phyloP scores from a whole-genome alignment of 2,329 filamentous ascomycete genomes.

The Colletotrichum higginsianum region DNA sequence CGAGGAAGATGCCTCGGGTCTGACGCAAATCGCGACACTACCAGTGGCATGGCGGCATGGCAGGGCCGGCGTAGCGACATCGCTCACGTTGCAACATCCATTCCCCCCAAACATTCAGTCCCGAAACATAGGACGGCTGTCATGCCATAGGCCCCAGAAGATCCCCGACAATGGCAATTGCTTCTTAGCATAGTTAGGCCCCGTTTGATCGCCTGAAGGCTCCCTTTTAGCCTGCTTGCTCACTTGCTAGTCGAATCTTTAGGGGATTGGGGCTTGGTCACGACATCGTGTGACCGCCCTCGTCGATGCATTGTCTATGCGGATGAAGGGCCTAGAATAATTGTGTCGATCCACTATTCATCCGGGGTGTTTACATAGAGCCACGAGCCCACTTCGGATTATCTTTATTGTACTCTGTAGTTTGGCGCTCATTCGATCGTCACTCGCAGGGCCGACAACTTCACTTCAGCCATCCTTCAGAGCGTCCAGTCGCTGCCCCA shows the following conservation, averaged over 20 bases:
- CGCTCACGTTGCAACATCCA: slow-evolving; percentile 2
- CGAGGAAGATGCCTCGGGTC: slow-evolving; percentile 11
- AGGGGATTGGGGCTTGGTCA: background rate
- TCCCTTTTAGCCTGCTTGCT: background rate
- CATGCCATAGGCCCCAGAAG: slow-evolving; percentile 20
- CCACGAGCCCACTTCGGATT: background rate
- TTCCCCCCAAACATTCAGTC: slow-evolving; percentile 16
- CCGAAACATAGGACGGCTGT: slow-evolving; percentile 26
- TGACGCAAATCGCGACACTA: slow-evolving; percentile 2
- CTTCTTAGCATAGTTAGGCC: slow-evolving; percentile 17
- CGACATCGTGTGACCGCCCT: slow-evolving; percentile 27
- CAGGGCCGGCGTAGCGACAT: background rate
- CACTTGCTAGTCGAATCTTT: background rate
- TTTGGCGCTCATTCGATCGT: background rate
- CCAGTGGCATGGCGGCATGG: background rate
- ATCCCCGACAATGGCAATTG: slow-evolving; percentile 21
- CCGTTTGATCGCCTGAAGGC: slow-evolving; percentile 24
- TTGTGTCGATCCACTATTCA: background rate
- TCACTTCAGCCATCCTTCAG: background rate
- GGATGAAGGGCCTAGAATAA: background rate
- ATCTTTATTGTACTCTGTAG: too few species aligned
- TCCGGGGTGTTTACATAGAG: background rate
- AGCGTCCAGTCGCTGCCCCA: background rate
- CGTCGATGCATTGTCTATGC: background rate
- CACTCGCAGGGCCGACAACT: background rate